phyloP scores from a whole-genome alignment of 2,329 filamentous ascomycete genomes.

The Cercospora sp. region DNA sequence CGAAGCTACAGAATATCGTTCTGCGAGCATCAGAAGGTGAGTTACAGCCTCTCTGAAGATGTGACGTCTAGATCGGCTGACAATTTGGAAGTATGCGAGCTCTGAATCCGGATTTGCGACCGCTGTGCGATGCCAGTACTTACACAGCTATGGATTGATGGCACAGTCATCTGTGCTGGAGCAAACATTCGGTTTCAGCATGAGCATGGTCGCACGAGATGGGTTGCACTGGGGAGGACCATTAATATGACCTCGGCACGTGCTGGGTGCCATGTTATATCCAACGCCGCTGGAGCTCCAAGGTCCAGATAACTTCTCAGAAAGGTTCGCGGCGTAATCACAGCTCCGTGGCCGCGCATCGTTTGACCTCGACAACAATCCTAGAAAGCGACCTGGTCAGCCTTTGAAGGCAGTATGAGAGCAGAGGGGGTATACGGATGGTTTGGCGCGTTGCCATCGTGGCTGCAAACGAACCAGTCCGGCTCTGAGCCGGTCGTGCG shows the following conservation, averaged over 20 bases:
- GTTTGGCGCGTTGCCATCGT: slow-evolving; percentile 7
- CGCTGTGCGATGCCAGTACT: background rate
- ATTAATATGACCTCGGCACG: background rate
- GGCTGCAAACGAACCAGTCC: slow-evolving; percentile 1
- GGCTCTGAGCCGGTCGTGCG: background rate
- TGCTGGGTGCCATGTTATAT: background rate
- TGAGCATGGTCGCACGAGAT: background rate
- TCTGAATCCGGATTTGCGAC: background rate
- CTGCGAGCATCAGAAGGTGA: background rate
- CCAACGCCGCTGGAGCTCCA: background rate
- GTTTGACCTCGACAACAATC: background rate
- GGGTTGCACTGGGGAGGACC: background rate
- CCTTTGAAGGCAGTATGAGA: background rate
- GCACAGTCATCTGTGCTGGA: background rate
- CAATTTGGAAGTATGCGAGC: slow-evolving; percentile 14
- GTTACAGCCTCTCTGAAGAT: background rate
- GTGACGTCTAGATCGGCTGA: slow-evolving; percentile 22
- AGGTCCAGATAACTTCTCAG: background rate
- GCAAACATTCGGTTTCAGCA: background rate
- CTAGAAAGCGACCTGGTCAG: background rate
- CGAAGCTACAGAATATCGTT: background rate
- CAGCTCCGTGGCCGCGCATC: background rate
- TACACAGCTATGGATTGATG: background rate
- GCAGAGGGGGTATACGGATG: slow-evolving; percentile 2
- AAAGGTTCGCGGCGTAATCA: background rate